phyloP scores from a whole-genome alignment of 306 rosid species.

The Quercus cerris region DNA sequence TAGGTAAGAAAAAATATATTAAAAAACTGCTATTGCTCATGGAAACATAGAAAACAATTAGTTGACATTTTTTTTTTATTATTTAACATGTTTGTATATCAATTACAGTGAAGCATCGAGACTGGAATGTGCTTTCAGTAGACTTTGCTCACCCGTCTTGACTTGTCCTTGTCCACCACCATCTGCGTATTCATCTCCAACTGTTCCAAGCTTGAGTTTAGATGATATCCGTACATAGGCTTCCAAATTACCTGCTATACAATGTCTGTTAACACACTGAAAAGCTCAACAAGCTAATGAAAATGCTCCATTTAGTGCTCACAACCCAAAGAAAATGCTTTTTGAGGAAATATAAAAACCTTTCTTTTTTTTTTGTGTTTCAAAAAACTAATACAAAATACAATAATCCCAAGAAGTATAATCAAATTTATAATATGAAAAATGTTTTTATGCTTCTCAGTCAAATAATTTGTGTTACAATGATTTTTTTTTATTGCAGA shows the following conservation, averaged over 20 bases:
- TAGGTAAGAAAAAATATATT: too few species aligned
- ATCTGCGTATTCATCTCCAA: slow-evolving; percentile 56
- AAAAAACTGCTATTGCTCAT: neutral
- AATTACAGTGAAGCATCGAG: neutral
- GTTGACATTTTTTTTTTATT: neutral
- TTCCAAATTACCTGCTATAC: slow-evolving; percentile 63
- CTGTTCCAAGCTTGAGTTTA: slow-evolving; percentile 77
- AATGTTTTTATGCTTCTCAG: neutral
- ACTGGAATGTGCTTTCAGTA: neutral
- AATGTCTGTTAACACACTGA: slow-evolving; percentile 19
- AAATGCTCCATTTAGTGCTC: neutral
- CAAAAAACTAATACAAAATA: too few species aligned
- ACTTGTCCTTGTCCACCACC: slow-evolving; percentile 57
- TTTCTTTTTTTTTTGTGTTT: too few species aligned
- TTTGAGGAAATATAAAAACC: neutral
- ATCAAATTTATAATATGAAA: neutral
- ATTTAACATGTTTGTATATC: neutral
- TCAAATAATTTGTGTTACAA: neutral
- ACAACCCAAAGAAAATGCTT: neutral
- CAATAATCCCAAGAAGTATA: too few species aligned
- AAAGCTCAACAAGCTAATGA: slow-evolving; percentile 17
- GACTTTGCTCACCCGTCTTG: slow-evolving; percentile 54
- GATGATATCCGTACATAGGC: slow-evolving; percentile 65
- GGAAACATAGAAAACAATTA: neutral
- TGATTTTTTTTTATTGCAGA: too few species aligned